phyloP scores from a whole-genome alignment of 192 early-diverging fungal species.

The Spinellus fusiger region DNA sequence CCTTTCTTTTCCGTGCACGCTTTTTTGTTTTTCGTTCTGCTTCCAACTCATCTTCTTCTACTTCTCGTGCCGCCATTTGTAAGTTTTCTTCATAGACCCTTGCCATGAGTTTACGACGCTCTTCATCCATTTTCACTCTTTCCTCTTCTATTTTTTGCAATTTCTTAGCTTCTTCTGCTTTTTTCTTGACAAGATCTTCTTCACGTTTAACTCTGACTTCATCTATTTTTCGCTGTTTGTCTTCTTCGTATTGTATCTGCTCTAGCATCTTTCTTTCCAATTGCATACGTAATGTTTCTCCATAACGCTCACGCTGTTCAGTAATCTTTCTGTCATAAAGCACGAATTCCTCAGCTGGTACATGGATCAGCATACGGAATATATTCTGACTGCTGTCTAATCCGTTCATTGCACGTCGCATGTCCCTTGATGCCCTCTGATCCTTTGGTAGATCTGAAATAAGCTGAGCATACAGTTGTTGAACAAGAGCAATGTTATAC shows the following conservation, averaged over 20 bases:
- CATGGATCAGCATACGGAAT: constrained; percentile 38
- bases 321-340: constrained; percentile 60
- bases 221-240: constrained; percentile 42
- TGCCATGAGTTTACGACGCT: constrained; percentile 36
- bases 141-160: constrained; percentile 23
- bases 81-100: constrained; percentile 34
- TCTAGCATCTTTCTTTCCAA: constrained; percentile 50
- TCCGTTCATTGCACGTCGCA: constrained; percentile 53
- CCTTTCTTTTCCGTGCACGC: constrained; percentile 9
- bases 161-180: constrained; percentile 28
- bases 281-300: constrained; percentile 52
- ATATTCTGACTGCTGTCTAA: constrained; percentile 41
- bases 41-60: constrained; percentile 23
- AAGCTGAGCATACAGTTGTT: constrained; percentile 77
- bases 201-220: constrained; percentile 51
- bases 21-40: constrained; percentile 18
- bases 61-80: constrained; percentile 34
- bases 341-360: constrained; percentile 36
- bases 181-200: constrained; percentile 36
- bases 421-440: constrained; percentile 48
- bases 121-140: constrained; percentile 32
- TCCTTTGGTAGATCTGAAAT: constrained; percentile 66
- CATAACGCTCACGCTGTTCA: constrained; percentile 53
- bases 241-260: constrained; percentile 54
- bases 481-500: constrained; percentile 74